Conservation (phyloP, 768 basidiomycete genomes). For the Serendipita indica region DNA sequence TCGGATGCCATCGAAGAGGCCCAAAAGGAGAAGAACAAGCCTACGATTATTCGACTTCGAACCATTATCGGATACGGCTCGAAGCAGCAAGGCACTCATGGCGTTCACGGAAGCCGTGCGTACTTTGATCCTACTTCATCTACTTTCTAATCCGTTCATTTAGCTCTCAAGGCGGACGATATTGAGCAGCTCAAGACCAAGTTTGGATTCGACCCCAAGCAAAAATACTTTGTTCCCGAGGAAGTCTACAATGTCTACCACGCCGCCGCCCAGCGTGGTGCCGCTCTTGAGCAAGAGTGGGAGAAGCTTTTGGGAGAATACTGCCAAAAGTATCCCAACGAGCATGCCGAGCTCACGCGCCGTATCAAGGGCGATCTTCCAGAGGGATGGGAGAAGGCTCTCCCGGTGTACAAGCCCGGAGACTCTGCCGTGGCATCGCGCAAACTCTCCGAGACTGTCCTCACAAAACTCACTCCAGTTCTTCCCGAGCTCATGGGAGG, state of each 20-base stretch:
- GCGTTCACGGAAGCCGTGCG: constrained; percentile 86
- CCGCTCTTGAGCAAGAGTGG: constrained; percentile 62
- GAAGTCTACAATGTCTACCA: constrained; percentile 56
- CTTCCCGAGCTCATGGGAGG: constrained; percentile 79
- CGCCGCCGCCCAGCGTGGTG: constrained; percentile 55
- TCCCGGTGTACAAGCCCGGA: constrained; percentile 71
- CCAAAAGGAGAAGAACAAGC: constrained; percentile 61
- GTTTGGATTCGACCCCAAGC: constrained; percentile 65
- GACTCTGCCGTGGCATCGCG: constrained; percentile 83
- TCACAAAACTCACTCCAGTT: constrained; percentile 55
- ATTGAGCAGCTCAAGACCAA: constrained; percentile 68
- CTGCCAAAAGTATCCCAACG: constrained; percentile 60
- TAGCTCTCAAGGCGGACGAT: constrained; percentile 88
- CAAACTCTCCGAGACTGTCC: constrained; percentile 81
- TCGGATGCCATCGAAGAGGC: constrained; percentile 65
- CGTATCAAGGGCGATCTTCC: constrained; percentile 75
- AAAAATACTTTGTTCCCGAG: constrained; percentile 63
- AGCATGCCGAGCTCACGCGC: constrained; percentile 74
- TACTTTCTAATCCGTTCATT: constrained; percentile 12
- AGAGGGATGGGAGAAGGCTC: constrained; percentile 66
- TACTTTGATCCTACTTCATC: constrained; percentile 18
- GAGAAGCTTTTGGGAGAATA: constrained; percentile 51
- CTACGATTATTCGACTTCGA: constrained; percentile 69
- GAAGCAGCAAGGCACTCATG: constrained; percentile 82
- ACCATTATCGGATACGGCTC: constrained; percentile 94